These are phyloP conservation scores for Moniliophthora roreri DNA, from an alignment of 1,284 basidiomycete species.

Conservation along the genomic window DNA sequence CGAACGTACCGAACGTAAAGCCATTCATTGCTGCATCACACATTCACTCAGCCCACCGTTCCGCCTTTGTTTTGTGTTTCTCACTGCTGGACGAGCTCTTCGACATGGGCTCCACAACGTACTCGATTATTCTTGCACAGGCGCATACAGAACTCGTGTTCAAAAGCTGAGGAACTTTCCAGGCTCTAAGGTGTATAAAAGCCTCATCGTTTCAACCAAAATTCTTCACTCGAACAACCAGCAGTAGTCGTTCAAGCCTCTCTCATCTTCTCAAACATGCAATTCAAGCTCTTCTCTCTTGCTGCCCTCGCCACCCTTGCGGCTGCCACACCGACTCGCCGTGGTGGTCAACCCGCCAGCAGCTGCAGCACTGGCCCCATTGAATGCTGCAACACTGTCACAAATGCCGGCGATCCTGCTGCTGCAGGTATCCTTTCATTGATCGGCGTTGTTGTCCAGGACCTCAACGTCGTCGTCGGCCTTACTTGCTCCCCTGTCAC, in stretches of 20 bases:
- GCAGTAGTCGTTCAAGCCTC: conserved; percentile 7
- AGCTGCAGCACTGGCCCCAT: conserved; percentile 10
- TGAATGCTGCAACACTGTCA: conserved; percentile 24
- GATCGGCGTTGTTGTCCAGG: conserved; percentile 19
- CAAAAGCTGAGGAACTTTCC: background rate
- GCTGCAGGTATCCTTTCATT: conserved; percentile 19
- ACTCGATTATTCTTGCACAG: no score
- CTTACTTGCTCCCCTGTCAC: conserved; percentile 21
- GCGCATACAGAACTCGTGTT: background rate
- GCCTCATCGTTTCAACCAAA: background rate
- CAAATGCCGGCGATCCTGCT: conserved; percentile 3
- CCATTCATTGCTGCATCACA: no score
- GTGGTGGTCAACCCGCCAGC: background rate
- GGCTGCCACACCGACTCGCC: conserved; percentile 10
- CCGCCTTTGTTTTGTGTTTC: no score
- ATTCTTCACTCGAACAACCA: conserved; percentile 10
- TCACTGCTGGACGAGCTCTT: no score
- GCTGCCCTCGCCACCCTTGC: conserved; percentile 17
- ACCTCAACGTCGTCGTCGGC: conserved; percentile 17
- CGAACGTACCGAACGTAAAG: no score
- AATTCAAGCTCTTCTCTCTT: conserved; percentile 9
- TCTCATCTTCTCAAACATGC: conserved; percentile 1
- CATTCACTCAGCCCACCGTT: no score
- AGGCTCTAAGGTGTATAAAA: conserved; percentile 4
- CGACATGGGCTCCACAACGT: no score